Base-by-base conservation (phyloP, 495 filamentous ascomycete species). In the Penicillium egyptiacum region DNA sequence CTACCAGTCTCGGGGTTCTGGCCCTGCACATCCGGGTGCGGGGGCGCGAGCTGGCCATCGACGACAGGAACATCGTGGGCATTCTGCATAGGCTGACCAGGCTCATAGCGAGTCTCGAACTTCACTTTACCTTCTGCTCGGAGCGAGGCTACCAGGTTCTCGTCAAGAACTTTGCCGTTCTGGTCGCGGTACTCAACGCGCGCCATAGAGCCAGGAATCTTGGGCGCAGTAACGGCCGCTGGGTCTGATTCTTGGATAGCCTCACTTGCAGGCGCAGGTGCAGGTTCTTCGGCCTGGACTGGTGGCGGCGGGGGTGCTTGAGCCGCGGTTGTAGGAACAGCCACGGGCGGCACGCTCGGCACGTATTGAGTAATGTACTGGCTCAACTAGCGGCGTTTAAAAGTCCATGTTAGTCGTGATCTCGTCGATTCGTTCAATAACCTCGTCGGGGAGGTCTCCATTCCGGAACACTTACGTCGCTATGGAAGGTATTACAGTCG, bases 111-210 rank as follows among this genome's bases (percentile, higher is more conserved):
- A 8, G 94, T 98, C 70, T 93, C 86, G 74, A 98, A 96, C 57
- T 88, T 88, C 25, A 98, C 92, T 74, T 96, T 93, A 63, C 93
- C 94, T 56, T 81, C 77, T 40, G 73, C 69, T 64, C 88, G 81
- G 25, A 98, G 83, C 1, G 84, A 86, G 62, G 87, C 83, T 43
- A 98, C 93, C 58, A 96, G 83, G 63, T 88, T 85, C 57, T 89
- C 86, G 62, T 93, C 78, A 20, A 98, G 79, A 40, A 98, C 64
- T 63, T 97, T 96, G 49, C 94, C 94, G 59, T 96, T 78, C 68
- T 98, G 90, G 68, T 98, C 94, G 42, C 94, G 86, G 73, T 96
- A 98, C 73, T 98, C 94, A 57, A 97, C 79, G 57, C 87, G 88
- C 67, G 96, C 91, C 69, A 96, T 88, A 26, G 81, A 81, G 43